Evolutionary conservation across 1,139 yeast species (phyloP), one percentile per base, ranked within the genome.

Genomic region (Pichia cactophila): DNA sequence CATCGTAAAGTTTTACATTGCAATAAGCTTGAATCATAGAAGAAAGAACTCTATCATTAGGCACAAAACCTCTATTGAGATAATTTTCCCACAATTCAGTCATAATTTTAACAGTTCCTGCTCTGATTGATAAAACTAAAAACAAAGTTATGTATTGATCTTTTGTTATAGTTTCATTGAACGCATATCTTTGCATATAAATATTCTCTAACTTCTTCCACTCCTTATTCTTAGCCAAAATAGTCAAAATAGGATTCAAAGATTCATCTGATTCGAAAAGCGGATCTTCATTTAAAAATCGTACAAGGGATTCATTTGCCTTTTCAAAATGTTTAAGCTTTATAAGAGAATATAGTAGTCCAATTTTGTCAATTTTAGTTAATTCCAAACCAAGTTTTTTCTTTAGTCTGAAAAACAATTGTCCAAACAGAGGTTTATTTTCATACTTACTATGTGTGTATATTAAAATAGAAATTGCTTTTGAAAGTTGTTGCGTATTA

Each of bases 81-180:
- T 78, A 64, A 54, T 77, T 80, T 1, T 70, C 64, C 65, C 72
- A 63, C 17, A 86, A 69, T 47, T 69, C 67, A 40, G 79, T 75
- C 12, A 83, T 76, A 52, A 80, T 75, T 14, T 72, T 72, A 4
- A 67, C 61, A 31, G 82, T 80, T 0, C 88, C 88, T 3, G 57
- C 42, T 43, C 78, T 66, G 9, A 66, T 61, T 0, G 87, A 80
- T 53, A 86, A 68, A 0, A 88, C 81, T 48, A 71, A 68, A 78
- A 88, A 79, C 5, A 84, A 80, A 36, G 80, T 73, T 4, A 78
- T 73, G 61, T 85, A 86, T 60, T 85, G 89, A 6, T 69, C 61
- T 14, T 76, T 66, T 45, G 74, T 74, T 0, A 89, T 86, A 26
- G 77, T 64, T 41, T 76, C 69, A 1, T 81, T 83, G 28, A 73